Percentiles rank a stretch among this genome's conserved stretches.
phyloP scores from a whole-genome alignment of 345 rosid genomes.

The Salix arbutifolia region DNA sequence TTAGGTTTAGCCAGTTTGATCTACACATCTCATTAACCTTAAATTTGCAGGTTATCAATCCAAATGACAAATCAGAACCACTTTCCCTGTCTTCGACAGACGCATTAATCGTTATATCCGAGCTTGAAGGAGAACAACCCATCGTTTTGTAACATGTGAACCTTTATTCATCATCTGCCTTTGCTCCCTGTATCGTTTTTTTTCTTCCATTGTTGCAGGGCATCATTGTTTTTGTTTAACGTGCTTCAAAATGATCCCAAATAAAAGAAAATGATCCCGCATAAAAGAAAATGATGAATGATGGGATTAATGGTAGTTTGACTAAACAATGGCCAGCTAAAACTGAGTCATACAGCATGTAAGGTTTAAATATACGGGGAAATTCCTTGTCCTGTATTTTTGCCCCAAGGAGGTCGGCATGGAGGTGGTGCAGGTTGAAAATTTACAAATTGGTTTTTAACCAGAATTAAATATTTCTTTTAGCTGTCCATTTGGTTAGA shows the following conservation, averaged over 20 bases:
- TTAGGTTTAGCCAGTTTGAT: neutral
- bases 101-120: constrained; percentile 80
- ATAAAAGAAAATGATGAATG: neutral
- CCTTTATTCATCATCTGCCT: neutral
- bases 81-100: constrained; percentile 53
- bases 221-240: neutral
- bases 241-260: neutral
- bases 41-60: constrained; percentile 72
- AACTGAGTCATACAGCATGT: neutral
- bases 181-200: neutral
- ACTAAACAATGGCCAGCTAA: neutral
- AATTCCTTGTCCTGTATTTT: neutral
- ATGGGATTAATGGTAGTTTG: neutral
- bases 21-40: constrained; percentile 3
- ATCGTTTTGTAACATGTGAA: constrained; percentile 2
- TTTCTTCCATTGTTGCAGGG: neutral
- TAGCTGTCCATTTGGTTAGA: neutral
- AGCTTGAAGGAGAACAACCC: constrained; percentile 84
- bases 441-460: neutral
- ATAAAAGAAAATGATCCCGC: neutral
- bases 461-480: neutral
- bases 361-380: neutral
- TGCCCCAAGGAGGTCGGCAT: neutral
- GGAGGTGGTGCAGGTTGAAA: neutral
- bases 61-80: constrained; percentile 57